Base-by-base conservation (phyloP, 208 protist genomes). In the Sergeia podlipaevii region DNA sequence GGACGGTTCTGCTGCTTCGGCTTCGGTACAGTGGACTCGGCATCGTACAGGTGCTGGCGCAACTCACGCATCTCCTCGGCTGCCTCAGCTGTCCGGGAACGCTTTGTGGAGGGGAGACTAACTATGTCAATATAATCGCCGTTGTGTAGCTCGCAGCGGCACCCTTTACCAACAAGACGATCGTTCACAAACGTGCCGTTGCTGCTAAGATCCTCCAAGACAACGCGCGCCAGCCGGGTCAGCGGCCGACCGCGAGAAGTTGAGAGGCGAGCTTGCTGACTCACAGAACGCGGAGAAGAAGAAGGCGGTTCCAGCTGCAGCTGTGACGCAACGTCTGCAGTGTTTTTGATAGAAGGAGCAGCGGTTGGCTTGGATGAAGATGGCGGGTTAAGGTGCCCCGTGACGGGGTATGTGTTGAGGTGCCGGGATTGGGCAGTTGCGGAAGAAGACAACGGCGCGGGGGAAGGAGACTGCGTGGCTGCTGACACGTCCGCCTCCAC, bases 131-230 rank as follows among this genome's bases (percentile, higher is more conserved):
- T 85, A 37, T 80, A 63, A 48, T 86, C 75, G 23, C 74, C 76
- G n/a, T 60, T 78, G 41, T 70, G 64, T 32, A 91, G 53, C 51
- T 83, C 67, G 7, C 46, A 52, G 21, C 59, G 50, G 32, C 52
- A 34, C 21, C 80, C 74, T 18, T 54, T 68, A 6, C 80, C 77
- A 4, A 91, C 67, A 11, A 65, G 53, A 13, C 66, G 60, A 47
- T 82, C 77, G 64, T 91, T 91, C 27, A 91, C 74, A 60, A 77
- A 91, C 27, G 84, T 91, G 3, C 79, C 84, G 42, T 91, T 91
- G 10, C 65, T 68, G 60, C 84, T 91, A 33, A 66, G 47, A 46
- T 91, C 84, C 2, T 65, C 70, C 20, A 91, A 49, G 15, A 80
- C 48, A 1, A 90, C 75, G 27, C 70, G 51, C 23, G 60, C 23